Percentiles rank a stretch among this genome's conserved stretches.
phyloP scores from a whole-genome alignment of 176 grass and related monocot species.

The Secale cereale region DNA sequence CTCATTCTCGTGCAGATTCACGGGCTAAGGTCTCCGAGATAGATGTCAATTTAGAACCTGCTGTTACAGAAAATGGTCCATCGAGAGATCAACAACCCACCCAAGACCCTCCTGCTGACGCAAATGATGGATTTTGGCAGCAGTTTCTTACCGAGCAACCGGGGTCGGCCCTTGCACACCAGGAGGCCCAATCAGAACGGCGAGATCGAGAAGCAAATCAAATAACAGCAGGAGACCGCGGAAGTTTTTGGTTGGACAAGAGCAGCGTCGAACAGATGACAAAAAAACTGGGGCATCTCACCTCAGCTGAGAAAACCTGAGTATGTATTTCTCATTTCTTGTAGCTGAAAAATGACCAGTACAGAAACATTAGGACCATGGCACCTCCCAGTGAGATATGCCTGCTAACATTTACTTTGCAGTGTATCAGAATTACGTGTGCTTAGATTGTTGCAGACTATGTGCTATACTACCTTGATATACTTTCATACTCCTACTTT shows the following conservation, averaged over 20 bases:
- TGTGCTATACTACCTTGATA: not conserved
- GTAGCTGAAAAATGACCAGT: conserved; percentile 31
- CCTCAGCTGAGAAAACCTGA: conserved; percentile 70
- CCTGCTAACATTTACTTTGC: conserved; percentile 36
- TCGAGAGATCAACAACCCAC: conserved; percentile 46
- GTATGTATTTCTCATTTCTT: conserved; percentile 19
- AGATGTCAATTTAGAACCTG: conserved; percentile 87
- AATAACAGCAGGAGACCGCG: conserved; percentile 23
- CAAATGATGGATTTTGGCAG: conserved; percentile 89
- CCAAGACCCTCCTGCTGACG: conserved; percentile 27
- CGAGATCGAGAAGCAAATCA: conserved; percentile 43
- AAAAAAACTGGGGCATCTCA: conserved; percentile 63
- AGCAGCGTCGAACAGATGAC: conserved; percentile 53
- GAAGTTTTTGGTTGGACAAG: conserved; percentile 50
- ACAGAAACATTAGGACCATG: conserved; percentile 28
- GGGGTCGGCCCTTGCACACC: conserved; percentile 40
- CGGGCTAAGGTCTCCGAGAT: conserved; percentile 64
- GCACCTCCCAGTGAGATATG: conserved; percentile 1
- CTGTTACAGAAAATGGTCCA: conserved; percentile 48
- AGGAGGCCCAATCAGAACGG: conserved; percentile 75
- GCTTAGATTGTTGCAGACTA: conserved; percentile 12
- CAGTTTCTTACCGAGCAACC: conserved; percentile 93
- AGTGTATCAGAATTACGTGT: conserved; percentile 30
- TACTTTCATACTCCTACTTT: conserved; percentile 9
- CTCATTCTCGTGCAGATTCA: conserved; percentile 31